Evolutionary conservation across 768 basidiomycete genomes (phyloP).

Genomic region (Tricholoma sp.): DNA sequence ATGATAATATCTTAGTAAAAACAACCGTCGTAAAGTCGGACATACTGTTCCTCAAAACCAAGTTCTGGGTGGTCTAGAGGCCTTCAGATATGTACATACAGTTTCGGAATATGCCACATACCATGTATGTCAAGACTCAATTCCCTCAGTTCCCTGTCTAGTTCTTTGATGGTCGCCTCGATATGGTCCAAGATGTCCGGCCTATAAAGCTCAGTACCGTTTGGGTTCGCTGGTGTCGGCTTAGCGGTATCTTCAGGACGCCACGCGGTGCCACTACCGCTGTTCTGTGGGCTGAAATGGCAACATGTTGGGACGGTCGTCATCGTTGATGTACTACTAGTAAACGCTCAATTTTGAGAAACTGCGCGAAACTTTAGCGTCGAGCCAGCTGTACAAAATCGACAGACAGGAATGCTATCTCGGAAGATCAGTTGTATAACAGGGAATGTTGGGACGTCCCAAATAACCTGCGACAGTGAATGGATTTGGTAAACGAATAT

Average conservation of each 20-base stretch:
- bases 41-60: constrained; percentile 61
- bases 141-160: constrained; percentile 49
- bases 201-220: constrained; percentile 35
- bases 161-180: constrained; percentile 44
- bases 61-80: constrained; percentile 64
- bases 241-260: constrained; percentile 31
- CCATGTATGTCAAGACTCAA: constrained; percentile 74
- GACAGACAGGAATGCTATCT: no score
- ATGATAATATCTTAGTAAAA: no score
- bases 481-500: no score
- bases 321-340: neutral
- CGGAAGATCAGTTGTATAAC: no score
- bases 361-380: no score
- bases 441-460: no score
- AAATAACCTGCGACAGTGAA: no score
- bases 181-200: constrained; percentile 58
- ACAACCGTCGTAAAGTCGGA: neutral
- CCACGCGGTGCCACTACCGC: constrained; percentile 30
- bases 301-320: neutral
- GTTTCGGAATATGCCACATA: constrained; percentile 20
- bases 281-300: neutral
- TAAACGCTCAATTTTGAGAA: no score
- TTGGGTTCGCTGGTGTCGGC: constrained; percentile 27
- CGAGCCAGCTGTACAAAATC: no score
- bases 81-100: neutral